Evolutionary conservation across 225 moss, liverwort and hornwort genomes (phyloP).

Genomic region (Neckera pumila): DNA sequence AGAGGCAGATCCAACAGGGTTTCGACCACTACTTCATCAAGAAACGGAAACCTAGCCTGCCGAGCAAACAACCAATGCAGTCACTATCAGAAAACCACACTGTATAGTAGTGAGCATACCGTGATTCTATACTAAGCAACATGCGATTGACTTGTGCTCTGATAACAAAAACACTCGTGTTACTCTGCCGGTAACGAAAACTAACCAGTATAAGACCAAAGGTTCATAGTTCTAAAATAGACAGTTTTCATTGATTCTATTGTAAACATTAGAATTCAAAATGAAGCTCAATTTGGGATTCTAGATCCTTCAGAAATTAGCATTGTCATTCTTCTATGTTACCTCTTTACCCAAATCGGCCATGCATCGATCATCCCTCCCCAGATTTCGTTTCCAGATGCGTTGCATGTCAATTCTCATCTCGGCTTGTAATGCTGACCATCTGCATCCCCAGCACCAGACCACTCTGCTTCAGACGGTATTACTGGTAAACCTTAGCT

Average conservation of each 20-base stretch:
- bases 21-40: conserved; percentile 84
- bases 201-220: neutral
- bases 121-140: neutral
- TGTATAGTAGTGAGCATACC: neutral
- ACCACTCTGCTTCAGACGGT: neutral
- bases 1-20: conserved; percentile 64
- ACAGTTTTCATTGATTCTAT: neutral
- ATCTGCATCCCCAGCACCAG: conserved; percentile 31
- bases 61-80: neutral
- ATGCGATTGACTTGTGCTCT: neutral
- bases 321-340: neutral
- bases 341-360: conserved; percentile 95
- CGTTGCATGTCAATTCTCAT: conserved; percentile 86
- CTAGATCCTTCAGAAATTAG: neutral
- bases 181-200: neutral
- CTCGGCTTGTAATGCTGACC: conserved; percentile 77
- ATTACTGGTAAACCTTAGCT: neutral
- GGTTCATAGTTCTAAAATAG: neutral
- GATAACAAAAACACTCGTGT: neutral
- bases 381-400: conserved; percentile 96
- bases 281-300: neutral
- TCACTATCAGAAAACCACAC: neutral
- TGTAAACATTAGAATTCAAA: neutral
- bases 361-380: conserved; percentile 93
- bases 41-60: conserved; percentile 93